Conservation (phyloP, 257 asterid genomes). For the Nicotiana tabacum region DNA sequence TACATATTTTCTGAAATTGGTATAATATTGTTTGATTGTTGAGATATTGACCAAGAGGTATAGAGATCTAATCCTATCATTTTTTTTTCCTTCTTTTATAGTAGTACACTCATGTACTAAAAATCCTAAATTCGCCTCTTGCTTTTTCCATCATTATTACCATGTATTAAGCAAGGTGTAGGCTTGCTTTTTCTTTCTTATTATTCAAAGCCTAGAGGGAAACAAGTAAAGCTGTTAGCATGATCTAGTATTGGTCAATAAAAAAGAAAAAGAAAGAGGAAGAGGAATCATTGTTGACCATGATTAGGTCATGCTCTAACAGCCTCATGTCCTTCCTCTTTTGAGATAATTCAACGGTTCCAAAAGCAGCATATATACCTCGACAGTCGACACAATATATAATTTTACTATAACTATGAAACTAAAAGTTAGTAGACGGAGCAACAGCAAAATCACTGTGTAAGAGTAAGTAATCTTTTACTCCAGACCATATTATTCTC, state of each 20-base stretch:
- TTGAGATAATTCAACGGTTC: constrained; percentile 25
- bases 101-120: no score
- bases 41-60: no score
- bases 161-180: no score
- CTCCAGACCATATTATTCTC: not conserved
- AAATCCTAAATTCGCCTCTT: no score
- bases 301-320: constrained; percentile 90
- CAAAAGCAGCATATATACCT: not conserved
- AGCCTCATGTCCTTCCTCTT: constrained; percentile 88
- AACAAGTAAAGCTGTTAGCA: no score
- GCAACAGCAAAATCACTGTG: constrained; percentile 6
- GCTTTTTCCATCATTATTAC: no score
- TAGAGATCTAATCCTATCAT: no score
- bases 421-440: not conserved
- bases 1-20: no score
- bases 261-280: not conserved
- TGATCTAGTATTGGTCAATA: not conserved
- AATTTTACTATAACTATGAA: not conserved
- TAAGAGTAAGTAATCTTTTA: not conserved
- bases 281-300: constrained; percentile 14
- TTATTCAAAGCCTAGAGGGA: no score
- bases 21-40: no score
- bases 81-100: no score
- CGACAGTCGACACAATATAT: not conserved
- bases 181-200: no score